Evolutionary conservation across 495 filamentous ascomycete species (phyloP).

Genomic region (Aspergillus heteromorphus): DNA sequence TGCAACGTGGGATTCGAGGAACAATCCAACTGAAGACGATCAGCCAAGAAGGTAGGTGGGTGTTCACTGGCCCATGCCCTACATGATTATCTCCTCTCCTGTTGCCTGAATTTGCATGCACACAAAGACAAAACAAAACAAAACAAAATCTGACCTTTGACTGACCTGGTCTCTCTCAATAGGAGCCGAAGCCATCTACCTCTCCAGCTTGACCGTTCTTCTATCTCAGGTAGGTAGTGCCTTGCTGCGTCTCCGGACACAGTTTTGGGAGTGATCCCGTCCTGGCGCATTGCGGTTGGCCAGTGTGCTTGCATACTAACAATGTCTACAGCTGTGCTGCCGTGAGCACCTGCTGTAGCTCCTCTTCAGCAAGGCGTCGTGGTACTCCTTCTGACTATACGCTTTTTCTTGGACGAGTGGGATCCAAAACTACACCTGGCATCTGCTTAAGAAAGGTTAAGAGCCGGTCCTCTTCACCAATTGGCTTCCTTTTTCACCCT

Average conservation of each 20-base stretch:
- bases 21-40: neutral
- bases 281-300: neutral
- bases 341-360: neutral
- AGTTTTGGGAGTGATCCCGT: neutral
- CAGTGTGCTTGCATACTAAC: neutral
- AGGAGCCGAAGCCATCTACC: too few relatives aligned
- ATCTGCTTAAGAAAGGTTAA: constrained; percentile 5
- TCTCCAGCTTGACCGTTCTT: too few relatives aligned
- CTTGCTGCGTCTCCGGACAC: neutral
- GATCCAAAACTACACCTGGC: too few relatives aligned
- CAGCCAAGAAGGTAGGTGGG: neutral
- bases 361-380: neutral
- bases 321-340: neutral
- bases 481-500: constrained; percentile 4
- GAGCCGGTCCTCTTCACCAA: constrained; percentile 36
- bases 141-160: too few relatives aligned
- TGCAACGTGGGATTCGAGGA: constrained; percentile 30
- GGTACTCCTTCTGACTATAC: neutral
- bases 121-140: too few relatives aligned
- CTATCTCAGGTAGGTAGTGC: too few relatives aligned
- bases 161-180: too few relatives aligned
- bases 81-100: neutral
- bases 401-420: neutral
- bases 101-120: too few relatives aligned
- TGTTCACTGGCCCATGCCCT: neutral